These are phyloP conservation scores for Phycomyces blakesleeanus DNA, from an alignment of 192 early-diverging fungal genomes.

Conservation along the genomic window DNA sequence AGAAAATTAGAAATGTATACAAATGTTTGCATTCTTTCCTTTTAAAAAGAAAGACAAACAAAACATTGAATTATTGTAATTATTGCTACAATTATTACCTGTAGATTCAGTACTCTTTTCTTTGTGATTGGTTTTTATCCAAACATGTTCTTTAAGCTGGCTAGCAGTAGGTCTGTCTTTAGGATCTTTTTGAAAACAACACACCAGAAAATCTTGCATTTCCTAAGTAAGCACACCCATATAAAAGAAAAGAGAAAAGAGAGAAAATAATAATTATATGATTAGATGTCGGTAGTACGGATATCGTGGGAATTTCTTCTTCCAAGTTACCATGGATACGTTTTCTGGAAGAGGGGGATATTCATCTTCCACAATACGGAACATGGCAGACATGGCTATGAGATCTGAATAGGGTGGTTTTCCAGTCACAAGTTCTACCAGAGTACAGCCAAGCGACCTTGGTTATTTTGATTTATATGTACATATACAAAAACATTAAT, in stretches of 20 bases:
- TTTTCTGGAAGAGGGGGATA: constrained; percentile 80
- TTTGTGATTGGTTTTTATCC: constrained; percentile 57
- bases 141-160: constrained; percentile 70
- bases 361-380: constrained; percentile 91
- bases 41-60: too few species aligned
- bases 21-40: too few species aligned
- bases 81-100: not conserved
- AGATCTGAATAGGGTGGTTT: constrained; percentile 86
- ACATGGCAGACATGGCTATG: constrained; percentile 87
- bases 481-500: too few species aligned
- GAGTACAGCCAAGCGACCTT: constrained; percentile 87
- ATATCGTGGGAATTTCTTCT: not conserved
- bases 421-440: constrained; percentile 90
- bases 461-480: too few species aligned
- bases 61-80: too few species aligned
- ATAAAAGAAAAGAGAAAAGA: too few species aligned
- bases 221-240: too few species aligned
- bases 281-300: not conserved
- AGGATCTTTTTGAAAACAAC: constrained; percentile 85
- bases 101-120: constrained; percentile 8
- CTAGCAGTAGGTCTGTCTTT: constrained; percentile 65
- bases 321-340: constrained; percentile 54
- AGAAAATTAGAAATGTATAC: too few species aligned
- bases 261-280: not conserved
- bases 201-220: constrained; percentile 74